Evolutionary conservation across 2,329 filamentous ascomycete species (phyloP).

Genomic region (Cercospora citrullina): DNA sequence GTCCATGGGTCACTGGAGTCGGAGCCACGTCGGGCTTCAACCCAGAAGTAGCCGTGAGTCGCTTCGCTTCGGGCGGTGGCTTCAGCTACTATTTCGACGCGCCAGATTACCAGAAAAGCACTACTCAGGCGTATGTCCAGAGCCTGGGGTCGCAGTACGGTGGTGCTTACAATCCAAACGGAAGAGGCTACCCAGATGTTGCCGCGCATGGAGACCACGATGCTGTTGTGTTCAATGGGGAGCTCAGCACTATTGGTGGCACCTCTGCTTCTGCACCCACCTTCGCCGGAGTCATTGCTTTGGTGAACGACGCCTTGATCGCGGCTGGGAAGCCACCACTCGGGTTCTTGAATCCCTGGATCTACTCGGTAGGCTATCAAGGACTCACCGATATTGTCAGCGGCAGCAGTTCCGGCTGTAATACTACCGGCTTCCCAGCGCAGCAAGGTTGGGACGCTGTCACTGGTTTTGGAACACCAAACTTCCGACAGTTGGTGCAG

Average conservation of each 20-base stretch:
- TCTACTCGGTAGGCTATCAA: conserved; percentile 53
- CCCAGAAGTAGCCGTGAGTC: conserved; percentile 54
- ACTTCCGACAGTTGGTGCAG: conserved; percentile 15
- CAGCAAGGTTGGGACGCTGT: conserved; percentile 37
- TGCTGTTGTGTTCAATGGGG: conserved; percentile 43
- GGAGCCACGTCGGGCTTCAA: conserved; percentile 47
- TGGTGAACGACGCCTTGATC: conserved; percentile 64
- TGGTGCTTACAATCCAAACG: conserved; percentile 49
- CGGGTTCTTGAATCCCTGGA: conserved; percentile 62
- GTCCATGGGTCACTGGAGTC: conserved; percentile 53
- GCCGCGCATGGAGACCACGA: conserved; percentile 52
- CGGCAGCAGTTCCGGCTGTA: conserved; percentile 35
- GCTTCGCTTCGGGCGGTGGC: conserved; percentile 52
- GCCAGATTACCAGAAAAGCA: conserved; percentile 48
- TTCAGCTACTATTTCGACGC: conserved; percentile 50
- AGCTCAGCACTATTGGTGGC: conserved; percentile 46
- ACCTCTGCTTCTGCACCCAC: conserved; percentile 58
- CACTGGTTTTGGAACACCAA: conserved; percentile 36
- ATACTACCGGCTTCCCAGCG: conserved; percentile 34
- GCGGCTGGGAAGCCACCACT: conserved; percentile 51
- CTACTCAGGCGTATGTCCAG: conserved; percentile 45
- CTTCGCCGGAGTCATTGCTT: conserved; percentile 58
- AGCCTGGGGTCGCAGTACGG: conserved; percentile 43
- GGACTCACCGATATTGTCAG: conserved; percentile 52
- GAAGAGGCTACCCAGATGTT: conserved; percentile 51